Evolutionary conservation across 148 eudicot species (phyloP).

Genomic region (Limonium bicolor): DNA sequence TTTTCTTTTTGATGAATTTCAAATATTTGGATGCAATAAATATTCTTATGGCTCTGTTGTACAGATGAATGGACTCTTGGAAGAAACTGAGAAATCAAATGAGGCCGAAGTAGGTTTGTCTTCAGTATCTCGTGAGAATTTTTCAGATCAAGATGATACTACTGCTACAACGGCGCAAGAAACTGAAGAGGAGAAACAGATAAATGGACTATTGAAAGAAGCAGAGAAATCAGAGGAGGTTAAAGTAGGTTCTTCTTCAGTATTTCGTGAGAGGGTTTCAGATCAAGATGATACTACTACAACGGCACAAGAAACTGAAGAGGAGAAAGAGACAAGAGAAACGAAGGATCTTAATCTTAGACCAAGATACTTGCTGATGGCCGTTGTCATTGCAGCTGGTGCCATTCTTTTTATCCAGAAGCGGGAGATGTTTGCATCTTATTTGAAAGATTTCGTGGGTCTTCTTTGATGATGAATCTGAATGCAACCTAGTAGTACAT

Average conservation of each 20-base stretch:
- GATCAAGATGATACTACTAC: slow-evolving; percentile 6
- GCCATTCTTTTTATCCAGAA: slow-evolving; percentile 14
- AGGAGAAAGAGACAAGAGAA: slow-evolving; percentile 8
- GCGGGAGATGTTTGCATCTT: slow-evolving; percentile 7
- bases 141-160: slow-evolving; percentile 5
- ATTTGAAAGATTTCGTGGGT: too few species aligned
- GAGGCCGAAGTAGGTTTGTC: slow-evolving; percentile 20
- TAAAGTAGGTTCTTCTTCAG: slow-evolving; percentile 18
- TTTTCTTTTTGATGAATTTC: neutral
- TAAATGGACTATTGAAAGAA: slow-evolving; percentile 14
- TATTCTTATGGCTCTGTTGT: neutral
- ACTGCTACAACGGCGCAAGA: neutral
- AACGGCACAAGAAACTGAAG: neutral
- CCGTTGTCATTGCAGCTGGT: slow-evolving; percentile 25
- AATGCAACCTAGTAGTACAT: too few species aligned
- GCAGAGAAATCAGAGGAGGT: slow-evolving; percentile 3
- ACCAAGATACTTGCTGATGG: slow-evolving; percentile 14
- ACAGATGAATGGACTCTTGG: slow-evolving; percentile 23
- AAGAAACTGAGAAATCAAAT: slow-evolving; percentile 2
- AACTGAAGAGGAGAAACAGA: neutral
- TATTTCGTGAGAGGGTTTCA: slow-evolving; percentile 1
- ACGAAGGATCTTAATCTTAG: slow-evolving; percentile 1
- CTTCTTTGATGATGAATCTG: too few species aligned
- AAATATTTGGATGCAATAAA: neutral
- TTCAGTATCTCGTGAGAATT: slow-evolving; percentile 5